These are phyloP conservation scores for Russula earlei DNA, from an alignment of 768 basidiomycete genomes.

Conservation along the genomic window DNA sequence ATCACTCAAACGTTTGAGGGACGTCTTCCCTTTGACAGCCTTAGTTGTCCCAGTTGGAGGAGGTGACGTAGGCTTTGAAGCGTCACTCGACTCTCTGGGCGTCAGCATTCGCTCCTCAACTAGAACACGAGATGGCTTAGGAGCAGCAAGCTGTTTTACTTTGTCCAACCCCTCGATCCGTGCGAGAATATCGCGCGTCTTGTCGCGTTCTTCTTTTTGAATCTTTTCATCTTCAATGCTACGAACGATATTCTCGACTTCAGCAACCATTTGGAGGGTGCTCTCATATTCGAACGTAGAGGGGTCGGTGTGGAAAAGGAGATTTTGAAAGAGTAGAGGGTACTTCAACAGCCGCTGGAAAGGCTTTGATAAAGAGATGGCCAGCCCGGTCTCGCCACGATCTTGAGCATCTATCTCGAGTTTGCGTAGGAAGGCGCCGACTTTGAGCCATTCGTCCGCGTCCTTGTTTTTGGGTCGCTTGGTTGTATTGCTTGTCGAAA, in stretches of 20 bases:
- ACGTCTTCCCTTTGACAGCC: constrained; percentile 70
- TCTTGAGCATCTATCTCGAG: constrained; percentile 75
- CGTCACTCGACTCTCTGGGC: constrained; percentile 24
- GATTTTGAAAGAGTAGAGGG: constrained; percentile 93
- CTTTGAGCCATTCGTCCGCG: constrained; percentile 65
- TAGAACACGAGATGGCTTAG: constrained; percentile 83
- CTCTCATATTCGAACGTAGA: constrained; percentile 96
- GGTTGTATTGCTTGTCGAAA: constrained; percentile 48
- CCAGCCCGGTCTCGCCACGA: constrained; percentile 88
- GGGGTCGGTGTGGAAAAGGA: constrained; percentile 94
- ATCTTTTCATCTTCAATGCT: constrained; percentile 98
- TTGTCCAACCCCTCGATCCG: constrained; percentile 95
- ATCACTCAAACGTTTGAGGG: constrained; percentile 84
- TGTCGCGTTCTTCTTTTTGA: constrained; percentile 90
- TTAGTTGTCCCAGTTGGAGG: constrained; percentile 36
- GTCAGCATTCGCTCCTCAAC: constrained; percentile 63
- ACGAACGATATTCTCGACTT: constrained; percentile 92
- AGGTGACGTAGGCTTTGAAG: constrained; percentile 23
- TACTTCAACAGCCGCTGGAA: constrained; percentile 96
- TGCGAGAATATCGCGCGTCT: constrained; percentile 90
- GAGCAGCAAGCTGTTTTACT: constrained; percentile 83
- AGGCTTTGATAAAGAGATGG: constrained; percentile 92
- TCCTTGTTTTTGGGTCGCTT: constrained; percentile 83
- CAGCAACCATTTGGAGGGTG: constrained; percentile 92
- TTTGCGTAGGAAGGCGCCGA: constrained; percentile 62